Conservation (phyloP, 305 asterid genomes). For the Fraxinus ornus region DNA sequence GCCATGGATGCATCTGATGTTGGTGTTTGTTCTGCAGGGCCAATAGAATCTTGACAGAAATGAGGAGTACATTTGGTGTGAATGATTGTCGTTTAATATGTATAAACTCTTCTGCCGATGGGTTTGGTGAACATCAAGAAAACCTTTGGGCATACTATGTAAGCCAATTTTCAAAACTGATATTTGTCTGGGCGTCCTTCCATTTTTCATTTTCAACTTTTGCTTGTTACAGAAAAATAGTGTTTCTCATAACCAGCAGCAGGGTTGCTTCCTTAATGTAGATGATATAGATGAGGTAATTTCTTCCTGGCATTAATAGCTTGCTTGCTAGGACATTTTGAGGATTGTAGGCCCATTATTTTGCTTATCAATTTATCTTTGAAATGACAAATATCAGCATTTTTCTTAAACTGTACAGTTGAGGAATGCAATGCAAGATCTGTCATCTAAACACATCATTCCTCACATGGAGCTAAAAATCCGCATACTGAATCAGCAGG, state of each 20-base stretch:
- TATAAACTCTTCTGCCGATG: conserved; percentile 73
- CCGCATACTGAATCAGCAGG: conserved; percentile 92
- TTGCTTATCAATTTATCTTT: conserved; percentile 9
- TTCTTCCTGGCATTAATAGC: conserved; percentile 26
- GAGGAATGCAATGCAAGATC: conserved; percentile 68
- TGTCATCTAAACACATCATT: conserved; percentile 85
- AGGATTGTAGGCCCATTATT: neutral
- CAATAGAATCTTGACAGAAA: conserved; percentile 64
- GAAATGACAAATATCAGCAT: conserved; percentile 22
- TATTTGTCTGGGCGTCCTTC: conserved; percentile 13
- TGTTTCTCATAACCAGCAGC: conserved; percentile 42
- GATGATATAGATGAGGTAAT: conserved; percentile 88
- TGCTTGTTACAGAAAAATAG: conserved; percentile 53
- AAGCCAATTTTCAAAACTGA: conserved; percentile 40
- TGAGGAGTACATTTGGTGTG: conserved; percentile 84
- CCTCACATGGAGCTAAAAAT: conserved; percentile 96
- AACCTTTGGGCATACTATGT: conserved; percentile 76
- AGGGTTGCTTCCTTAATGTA: conserved; percentile 67
- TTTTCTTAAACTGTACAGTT: conserved; percentile 49
- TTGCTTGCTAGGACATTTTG: conserved; percentile 20
- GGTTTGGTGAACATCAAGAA: conserved; percentile 51
- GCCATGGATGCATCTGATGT: conserved; percentile 12
- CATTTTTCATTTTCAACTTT: conserved; percentile 26
- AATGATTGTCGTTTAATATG: conserved; percentile 77
- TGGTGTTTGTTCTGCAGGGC: conserved; percentile 54